A percentile compares a stretch with the other conserved stretches of the same genome.
phyloP scores from a whole-genome alignment of 169 alveolate genomes.

The Cryptosporidium andersoni region DNA sequence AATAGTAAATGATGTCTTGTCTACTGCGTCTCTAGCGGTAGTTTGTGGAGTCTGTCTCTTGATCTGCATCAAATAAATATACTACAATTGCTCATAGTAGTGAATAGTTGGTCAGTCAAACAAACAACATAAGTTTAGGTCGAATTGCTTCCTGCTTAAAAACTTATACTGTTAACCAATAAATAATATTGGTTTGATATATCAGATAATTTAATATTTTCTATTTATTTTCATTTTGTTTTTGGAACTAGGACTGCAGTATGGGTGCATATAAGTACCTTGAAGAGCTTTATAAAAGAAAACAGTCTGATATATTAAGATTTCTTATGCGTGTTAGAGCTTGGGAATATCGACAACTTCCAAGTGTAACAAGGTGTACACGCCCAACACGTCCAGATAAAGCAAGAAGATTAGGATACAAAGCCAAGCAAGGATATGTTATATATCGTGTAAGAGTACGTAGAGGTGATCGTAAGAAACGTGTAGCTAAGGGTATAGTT shows the following conservation, averaged over 20 bases:
- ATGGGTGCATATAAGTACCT: slow-evolving; percentile 97
- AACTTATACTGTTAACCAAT: too few relatives aligned
- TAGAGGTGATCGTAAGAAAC: slow-evolving; percentile 99
- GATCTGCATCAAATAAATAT: too few relatives aligned
- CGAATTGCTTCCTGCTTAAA: too few relatives aligned
- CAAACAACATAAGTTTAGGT: too few relatives aligned
- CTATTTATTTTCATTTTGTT: too few relatives aligned
- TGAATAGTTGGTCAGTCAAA: too few relatives aligned
- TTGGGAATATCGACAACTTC: slow-evolving; percentile 99
- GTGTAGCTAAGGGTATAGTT: slow-evolving; percentile 97
- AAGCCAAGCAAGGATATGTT: slow-evolving; percentile 99
- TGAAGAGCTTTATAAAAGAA: slow-evolving; percentile 98
- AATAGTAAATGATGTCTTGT: too few relatives aligned
- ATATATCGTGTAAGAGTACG: slow-evolving; percentile 98
- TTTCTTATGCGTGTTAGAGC: slow-evolving; percentile 97
- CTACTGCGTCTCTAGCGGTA: too few relatives aligned
- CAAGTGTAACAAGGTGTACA: slow-evolving; percentile 96
- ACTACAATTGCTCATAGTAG: too few relatives aligned
- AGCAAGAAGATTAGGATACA: slow-evolving; percentile 98
- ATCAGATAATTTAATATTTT: too few relatives aligned
- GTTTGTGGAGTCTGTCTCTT: too few relatives aligned
- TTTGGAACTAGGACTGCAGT: slow-evolving; percentile 14
- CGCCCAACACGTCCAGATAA: slow-evolving; percentile 96
- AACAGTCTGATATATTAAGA: slow-evolving; percentile 98
- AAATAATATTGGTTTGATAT: too few relatives aligned